These are phyloP conservation scores for Stylosanthes scabra DNA, from an alignment of 331 rosid genomes.

Conservation along the genomic window DNA sequence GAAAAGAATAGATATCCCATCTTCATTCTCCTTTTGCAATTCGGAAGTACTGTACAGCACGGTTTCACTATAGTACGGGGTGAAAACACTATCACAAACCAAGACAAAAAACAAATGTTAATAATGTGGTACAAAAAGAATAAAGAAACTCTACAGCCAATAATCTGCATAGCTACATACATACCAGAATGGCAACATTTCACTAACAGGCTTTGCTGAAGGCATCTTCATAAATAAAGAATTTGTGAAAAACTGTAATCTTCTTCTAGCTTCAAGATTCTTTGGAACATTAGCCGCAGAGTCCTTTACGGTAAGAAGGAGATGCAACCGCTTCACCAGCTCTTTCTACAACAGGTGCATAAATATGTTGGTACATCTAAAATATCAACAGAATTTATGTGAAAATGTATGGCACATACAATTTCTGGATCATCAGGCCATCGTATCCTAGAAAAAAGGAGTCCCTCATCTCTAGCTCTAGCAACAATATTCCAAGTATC, in stretches of 20 bases:
- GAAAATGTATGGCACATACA: constrained; percentile 53
- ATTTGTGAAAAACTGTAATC: constrained; percentile 90
- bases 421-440: constrained; percentile 94
- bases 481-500: constrained; percentile 95
- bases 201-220: constrained; percentile 91
- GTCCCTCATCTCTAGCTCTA: constrained; percentile 85
- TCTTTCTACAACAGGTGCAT: constrained; percentile 64
- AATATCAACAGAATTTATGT: neutral
- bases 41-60: constrained; percentile 92
- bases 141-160: constrained; percentile 26
- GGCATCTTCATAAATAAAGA: constrained; percentile 98
- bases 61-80: constrained; percentile 98
- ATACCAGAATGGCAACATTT: constrained; percentile 90
- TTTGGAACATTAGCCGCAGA: constrained; percentile 92
- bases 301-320: constrained; percentile 94
- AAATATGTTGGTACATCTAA: neutral
- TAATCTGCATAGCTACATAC: constrained; percentile 33
- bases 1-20: constrained; percentile 90
- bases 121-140: neutral
- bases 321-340: constrained; percentile 91
- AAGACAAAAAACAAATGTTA: constrained; percentile 30
- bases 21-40: constrained; percentile 89
- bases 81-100: constrained; percentile 82
- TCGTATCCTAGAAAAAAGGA: constrained; percentile 74
- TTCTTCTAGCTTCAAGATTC: constrained; percentile 98